Base-by-base conservation (phyloP, 2,329 filamentous ascomycete species). In the Claviceps sp. region DNA sequence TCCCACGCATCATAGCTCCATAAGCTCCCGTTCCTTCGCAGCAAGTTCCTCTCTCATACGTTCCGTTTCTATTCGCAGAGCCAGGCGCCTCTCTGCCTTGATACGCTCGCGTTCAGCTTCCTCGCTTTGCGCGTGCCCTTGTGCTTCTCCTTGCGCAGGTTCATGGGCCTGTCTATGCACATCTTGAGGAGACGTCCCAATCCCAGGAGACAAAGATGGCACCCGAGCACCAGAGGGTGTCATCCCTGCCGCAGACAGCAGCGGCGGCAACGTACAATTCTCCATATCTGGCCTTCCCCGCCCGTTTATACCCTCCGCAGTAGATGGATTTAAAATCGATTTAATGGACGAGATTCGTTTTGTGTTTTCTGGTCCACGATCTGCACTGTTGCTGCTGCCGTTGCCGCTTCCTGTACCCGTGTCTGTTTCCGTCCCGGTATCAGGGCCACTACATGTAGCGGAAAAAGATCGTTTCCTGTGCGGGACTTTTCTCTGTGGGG, bases 331-430 rank as follows among this genome's bases (percentile, higher is more conserved):
- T 13, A 90, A 68, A 45, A 89, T 83, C 5, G 85, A 86, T 57
- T 83, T 86, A 55, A 89, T 89, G 3, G 84, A 87, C 17, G 82
- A 86, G 4, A 88, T 68, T 14, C 85, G 79, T 62, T 85, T 76
- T 43, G 78, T 67, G 39, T 67, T 68, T 26, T 79, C 74, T 23
- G 71, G 67, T 2, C 68, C 67, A n/a, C 61, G 58, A 39, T 73
- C 69, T 36, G 62, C 60, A 7, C 57, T 53, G n/a, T 52, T 59
- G 20, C 64, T 60, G n/a, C 62, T 61, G 39, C 80, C 78, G 17
- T 72, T 73, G 51, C 83, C 79, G 0, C 2, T 34, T 34, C 29
- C 8, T 11, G 29, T 34, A 34, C 29, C 29, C 29, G 29, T 34
- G 29, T 34, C 29, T 11, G 9, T 34, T 4, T 73, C 69, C 34